Conservation (phyloP, 331 rosid genomes). For the Ulmus americana region DNA sequence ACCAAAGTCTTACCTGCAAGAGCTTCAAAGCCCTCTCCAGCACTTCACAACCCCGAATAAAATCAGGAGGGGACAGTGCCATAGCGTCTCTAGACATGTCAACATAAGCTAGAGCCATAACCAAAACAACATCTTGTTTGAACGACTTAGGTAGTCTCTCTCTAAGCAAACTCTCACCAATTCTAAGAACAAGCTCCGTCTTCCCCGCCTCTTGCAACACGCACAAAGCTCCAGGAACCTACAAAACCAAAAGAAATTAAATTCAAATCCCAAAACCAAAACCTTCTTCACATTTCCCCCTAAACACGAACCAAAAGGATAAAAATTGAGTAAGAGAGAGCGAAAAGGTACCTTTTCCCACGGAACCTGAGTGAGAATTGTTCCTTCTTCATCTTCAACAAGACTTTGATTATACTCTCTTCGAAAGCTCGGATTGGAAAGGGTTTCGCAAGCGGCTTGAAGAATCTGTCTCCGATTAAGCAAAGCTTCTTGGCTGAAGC, state of each 20-base stretch:
- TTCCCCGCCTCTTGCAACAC: conserved; percentile 91
- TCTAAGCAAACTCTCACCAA: conserved; percentile 68
- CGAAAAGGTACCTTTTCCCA: conserved; percentile 56
- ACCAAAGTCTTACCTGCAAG: conserved; percentile 53
- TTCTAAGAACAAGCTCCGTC: conserved; percentile 59
- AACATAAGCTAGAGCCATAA: conserved; percentile 80
- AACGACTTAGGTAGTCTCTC: conserved; percentile 84
- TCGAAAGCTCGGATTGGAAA: conserved; percentile 52
- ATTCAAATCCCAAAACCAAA: background rate
- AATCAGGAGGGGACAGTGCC: conserved; percentile 76
- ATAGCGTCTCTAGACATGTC: conserved; percentile 89
- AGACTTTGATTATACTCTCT: conserved; percentile 79
- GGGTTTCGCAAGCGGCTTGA: conserved; percentile 92
- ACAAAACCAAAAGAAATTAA: conserved; percentile 16
- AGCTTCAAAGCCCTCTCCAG: conserved; percentile 93
- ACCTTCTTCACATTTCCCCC: background rate
- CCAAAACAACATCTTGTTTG: conserved; percentile 89
- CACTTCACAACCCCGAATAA: conserved; percentile 69
- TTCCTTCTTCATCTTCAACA: conserved; percentile 48
- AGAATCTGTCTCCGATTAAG: conserved; percentile 83
- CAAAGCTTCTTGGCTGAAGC: conserved; percentile 71
- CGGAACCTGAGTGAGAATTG: conserved; percentile 69
- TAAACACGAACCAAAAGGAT: background rate
- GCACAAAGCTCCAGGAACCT: conserved; percentile 96
- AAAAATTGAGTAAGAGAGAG: background rate